Conservation (phyloP, 2,329 filamentous ascomycete genomes). For the Penicillium sclerotiorum region DNA sequence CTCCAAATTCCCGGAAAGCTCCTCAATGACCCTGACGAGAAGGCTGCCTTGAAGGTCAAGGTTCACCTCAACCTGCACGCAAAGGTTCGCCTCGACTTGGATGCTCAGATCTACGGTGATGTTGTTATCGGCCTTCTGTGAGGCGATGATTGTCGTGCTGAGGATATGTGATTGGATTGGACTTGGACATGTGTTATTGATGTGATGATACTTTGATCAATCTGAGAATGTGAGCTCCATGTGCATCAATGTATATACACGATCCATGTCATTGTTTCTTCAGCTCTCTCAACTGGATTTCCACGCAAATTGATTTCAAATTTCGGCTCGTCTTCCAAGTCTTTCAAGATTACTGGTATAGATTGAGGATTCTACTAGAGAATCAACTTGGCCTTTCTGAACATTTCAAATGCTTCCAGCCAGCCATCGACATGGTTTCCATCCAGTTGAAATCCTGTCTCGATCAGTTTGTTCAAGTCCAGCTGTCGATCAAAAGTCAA, state of each 20-base stretch:
- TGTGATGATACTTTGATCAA: background rate
- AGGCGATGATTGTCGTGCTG: background rate
- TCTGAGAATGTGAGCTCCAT: background rate
- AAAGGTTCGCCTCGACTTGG: slow-evolving; percentile 28
- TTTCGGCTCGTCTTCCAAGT: too few species aligned
- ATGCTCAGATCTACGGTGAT: slow-evolving; percentile 30
- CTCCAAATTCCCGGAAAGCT: slow-evolving; percentile 13
- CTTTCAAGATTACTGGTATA: too few species aligned
- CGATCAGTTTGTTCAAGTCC: slow-evolving; percentile 44
- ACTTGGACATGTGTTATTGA: background rate
- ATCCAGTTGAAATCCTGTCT: slow-evolving; percentile 45
- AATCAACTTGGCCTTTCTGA: slow-evolving; percentile 47
- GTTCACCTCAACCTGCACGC: slow-evolving; percentile 29
- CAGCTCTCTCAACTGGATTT: too few species aligned
- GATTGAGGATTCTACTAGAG: too few species aligned
- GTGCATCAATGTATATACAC: background rate
- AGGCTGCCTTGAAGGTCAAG: slow-evolving; percentile 24
- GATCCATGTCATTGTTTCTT: too few species aligned
- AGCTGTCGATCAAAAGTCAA: slow-evolving; percentile 54
- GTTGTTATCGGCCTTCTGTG: slow-evolving; percentile 28
- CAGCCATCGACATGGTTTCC: slow-evolving; percentile 44
- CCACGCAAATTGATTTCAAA: too few species aligned
- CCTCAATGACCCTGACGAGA: slow-evolving; percentile 12
- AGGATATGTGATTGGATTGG: background rate
- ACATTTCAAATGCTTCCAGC: slow-evolving; percentile 48